These are phyloP conservation scores for Sphaerulina musiva DNA, from an alignment of 2,329 filamentous ascomycete species.

Conservation along the genomic window DNA sequence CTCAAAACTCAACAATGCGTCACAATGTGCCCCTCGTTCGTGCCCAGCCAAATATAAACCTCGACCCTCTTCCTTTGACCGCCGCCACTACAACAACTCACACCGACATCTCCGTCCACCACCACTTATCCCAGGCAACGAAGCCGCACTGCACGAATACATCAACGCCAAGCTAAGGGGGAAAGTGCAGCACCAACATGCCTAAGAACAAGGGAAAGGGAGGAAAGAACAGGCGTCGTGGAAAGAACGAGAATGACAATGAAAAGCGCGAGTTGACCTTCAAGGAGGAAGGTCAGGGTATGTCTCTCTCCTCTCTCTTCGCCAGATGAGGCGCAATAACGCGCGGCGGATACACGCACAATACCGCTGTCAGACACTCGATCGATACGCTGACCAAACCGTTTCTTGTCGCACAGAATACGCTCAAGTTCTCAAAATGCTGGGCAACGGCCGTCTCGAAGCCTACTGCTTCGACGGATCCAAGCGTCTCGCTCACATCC, in stretches of 20 bases:
- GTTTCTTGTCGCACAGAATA: constrained; percentile 49
- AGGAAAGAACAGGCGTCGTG: constrained; percentile 96
- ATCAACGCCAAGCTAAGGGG: constrained; percentile 15
- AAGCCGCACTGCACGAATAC: constrained; percentile 24
- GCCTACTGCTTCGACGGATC: constrained; percentile 92
- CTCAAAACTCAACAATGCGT: neutral
- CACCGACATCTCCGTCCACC: neutral
- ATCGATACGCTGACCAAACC: neutral
- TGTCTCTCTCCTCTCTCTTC: constrained; percentile 17
- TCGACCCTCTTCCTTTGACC: constrained; percentile 3
- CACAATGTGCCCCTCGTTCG: constrained; percentile 1
- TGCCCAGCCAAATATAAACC: neutral
- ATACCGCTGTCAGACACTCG: neutral
- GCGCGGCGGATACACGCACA: neutral
- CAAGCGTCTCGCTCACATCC: constrained; percentile 76
- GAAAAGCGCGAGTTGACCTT: constrained; percentile 98
- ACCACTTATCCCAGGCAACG: constrained; percentile 20
- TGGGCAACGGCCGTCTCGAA: constrained; percentile 89
- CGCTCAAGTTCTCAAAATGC: constrained; percentile 88
- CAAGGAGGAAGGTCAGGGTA: constrained; percentile 93
- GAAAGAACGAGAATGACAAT: constrained; percentile 83
- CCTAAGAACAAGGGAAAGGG: constrained; percentile 99
- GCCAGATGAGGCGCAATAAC: neutral
- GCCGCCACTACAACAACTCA: constrained; percentile 6
- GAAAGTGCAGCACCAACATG: constrained; percentile 49